phyloP scores from a whole-genome alignment of 2,329 filamentous ascomycete genomes.

The Penicillium corylophilum region DNA sequence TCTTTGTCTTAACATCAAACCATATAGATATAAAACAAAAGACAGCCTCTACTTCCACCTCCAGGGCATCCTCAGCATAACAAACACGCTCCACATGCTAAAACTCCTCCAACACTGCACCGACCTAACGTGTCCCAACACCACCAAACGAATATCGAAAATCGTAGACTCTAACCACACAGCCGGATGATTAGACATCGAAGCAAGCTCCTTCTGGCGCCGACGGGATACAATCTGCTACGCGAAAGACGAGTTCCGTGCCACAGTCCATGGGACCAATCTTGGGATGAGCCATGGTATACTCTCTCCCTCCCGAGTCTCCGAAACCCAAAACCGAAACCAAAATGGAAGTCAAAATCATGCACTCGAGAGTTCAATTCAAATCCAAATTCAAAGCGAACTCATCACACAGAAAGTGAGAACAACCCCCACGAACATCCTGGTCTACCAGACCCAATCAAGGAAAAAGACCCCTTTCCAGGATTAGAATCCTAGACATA shows the following conservation, averaged over 20 bases:
- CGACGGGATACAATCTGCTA: slow-evolving; percentile 9
- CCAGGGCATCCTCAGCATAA: slow-evolving; percentile 12
- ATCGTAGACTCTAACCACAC: background rate
- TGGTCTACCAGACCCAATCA: no score
- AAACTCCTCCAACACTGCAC: background rate
- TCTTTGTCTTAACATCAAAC: no score
- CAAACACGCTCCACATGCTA: slow-evolving; percentile 2
- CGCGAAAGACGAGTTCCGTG: slow-evolving; percentile 6
- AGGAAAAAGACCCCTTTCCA: background rate
- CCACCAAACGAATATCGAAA: background rate
- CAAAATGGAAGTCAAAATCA: no score
- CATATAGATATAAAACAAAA: slow-evolving; percentile 10
- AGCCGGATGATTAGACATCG: slow-evolving; percentile 1
- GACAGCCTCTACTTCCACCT: slow-evolving; percentile 15
- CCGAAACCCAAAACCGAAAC: background rate
- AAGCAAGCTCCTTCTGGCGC: slow-evolving; percentile 6
- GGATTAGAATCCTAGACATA: slow-evolving; percentile 56
- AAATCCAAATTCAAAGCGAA: no score
- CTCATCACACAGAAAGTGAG: no score
- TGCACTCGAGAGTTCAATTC: no score
- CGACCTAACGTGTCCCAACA: background rate
- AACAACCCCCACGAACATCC: no score
- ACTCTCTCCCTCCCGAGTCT: background rate
- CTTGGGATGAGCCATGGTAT: background rate
- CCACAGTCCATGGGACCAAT: slow-evolving; percentile 4